Base-by-base conservation (phyloP, 176 grass and related monocot genomes). In the Oryza glumipatula region DNA sequence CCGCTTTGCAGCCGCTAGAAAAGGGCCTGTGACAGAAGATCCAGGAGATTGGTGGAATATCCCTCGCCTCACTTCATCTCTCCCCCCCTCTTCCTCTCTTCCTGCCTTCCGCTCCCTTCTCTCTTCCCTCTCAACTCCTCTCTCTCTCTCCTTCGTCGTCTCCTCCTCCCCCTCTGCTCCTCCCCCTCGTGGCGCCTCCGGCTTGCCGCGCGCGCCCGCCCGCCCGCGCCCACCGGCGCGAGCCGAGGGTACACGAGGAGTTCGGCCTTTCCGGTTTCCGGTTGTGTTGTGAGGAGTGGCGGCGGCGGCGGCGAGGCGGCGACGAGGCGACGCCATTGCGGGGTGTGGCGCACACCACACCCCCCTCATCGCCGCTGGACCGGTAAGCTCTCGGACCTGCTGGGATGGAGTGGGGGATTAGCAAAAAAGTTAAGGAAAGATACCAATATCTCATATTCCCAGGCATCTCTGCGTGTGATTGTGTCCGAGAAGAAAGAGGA, bases 1-100 rank as follows among this genome's bases (percentile, higher is more conserved):
- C 6, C 24, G 8, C 36, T 73, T 13, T 21, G 14, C 35, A 7
- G 15, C 15, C 12, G 69, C 68, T 30, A 28, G 35, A 12, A 41
- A 52, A 72, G 10, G 51, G 70, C 56, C 24, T 83, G 39, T 11
- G 3, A 33, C 28, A 74, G 70, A 83, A 65, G 81, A 83, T 73
- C 81, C 23, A 46, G 28, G 63, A 14, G 4, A 24, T 70, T 77
- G 49, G 56, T 74, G 14, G 26, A 64, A 72, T 52, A 66, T 80
- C 56, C 43, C n/a, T 54, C 41, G 52, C 58, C 41, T 54, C n/a
- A 23, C 26, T 74, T 45, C 58, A 24, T 77, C 56, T 44, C 77
- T 5, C 36, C 23, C 39, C 22, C 49, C 11, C 30, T 32, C 30
- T 32, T 32, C 30, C 30, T 32, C 30, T 14, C 46, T 54, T 4